Evolutionary conservation across 1,284 basidiomycete species (phyloP).

Genomic region (Microbotryomycetes sp.): DNA sequence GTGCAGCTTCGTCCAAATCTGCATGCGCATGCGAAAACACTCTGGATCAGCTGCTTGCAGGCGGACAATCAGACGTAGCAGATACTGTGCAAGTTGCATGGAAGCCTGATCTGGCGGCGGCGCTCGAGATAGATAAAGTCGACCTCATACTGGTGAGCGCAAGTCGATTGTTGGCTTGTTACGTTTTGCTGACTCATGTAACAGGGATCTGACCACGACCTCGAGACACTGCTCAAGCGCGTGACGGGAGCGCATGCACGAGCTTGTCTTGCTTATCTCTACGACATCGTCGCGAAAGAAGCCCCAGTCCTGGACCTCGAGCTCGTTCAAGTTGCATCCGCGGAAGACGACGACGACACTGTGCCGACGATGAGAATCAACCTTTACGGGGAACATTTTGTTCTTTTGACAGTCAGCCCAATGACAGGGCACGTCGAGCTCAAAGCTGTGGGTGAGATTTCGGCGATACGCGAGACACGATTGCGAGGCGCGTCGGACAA

Average conservation of each 20-base stretch:
- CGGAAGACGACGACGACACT: not conserved
- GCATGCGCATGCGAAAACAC: no score
- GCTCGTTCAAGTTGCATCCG: not conserved
- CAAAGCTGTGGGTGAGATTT: not conserved
- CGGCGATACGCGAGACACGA: conserved; percentile 1
- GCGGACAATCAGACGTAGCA: not conserved
- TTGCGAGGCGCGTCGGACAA: conserved; percentile 7
- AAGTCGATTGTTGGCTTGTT: not conserved
- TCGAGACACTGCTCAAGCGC: conserved; percentile 4
- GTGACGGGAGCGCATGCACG: not conserved
- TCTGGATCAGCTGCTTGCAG: not conserved
- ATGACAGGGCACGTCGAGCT: conserved; percentile 20
- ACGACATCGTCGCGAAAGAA: not conserved
- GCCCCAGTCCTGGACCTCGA: not conserved
- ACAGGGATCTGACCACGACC: not conserved
- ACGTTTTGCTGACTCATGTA: not conserved
- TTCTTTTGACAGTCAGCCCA: conserved; percentile 6
- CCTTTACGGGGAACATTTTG: conserved; percentile 8
- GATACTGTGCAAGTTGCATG: not conserved
- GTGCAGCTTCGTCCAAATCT: no score
- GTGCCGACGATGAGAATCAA: conserved; percentile 13
- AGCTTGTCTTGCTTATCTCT: not conserved
- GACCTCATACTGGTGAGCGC: not conserved
- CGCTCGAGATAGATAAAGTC: not conserved
- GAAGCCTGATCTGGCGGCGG: not conserved